A percentile compares a stretch with the other conserved stretches of the same genome.
Evolutionary conservation across 257 asterid species (phyloP).

Genomic region (Scutellaria baicalensis): DNA sequence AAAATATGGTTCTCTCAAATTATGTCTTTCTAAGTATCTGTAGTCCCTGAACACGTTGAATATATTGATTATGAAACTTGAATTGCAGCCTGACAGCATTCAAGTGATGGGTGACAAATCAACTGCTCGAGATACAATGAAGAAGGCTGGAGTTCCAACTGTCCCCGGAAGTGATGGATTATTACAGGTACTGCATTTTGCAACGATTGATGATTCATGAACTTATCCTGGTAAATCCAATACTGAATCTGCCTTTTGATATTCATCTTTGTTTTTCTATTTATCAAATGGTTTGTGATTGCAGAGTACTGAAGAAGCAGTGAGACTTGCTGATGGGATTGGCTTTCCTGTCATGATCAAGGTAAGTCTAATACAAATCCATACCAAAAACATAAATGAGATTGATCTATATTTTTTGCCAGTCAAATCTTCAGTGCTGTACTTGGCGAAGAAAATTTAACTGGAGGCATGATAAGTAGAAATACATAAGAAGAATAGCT

Average conservation of each 20-base stretch:
- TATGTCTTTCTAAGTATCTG: neutral
- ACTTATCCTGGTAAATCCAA: neutral
- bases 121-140: conserved; percentile 98
- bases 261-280: neutral
- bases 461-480: too few relatives aligned
- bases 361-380: conserved; percentile 35
- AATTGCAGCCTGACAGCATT: conserved; percentile 89
- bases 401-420: too few relatives aligned
- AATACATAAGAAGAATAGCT: too few relatives aligned
- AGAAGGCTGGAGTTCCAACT: conserved; percentile 99
- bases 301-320: conserved; percentile 90
- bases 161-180: conserved; percentile 99
- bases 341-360: conserved; percentile 99
- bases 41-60: neutral
- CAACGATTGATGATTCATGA: neutral
- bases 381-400: too few relatives aligned
- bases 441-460: too few relatives aligned
- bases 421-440: too few relatives aligned
- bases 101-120: conserved; percentile 99
- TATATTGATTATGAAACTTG: neutral
- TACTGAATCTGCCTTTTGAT: neutral
- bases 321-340: conserved; percentile 68
- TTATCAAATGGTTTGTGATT: conserved; percentile 13
- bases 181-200: conserved; percentile 45
- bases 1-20: neutral